phyloP scores from a whole-genome alignment of 2,329 filamentous ascomycete species.

The Neonectria magnoliae region DNA sequence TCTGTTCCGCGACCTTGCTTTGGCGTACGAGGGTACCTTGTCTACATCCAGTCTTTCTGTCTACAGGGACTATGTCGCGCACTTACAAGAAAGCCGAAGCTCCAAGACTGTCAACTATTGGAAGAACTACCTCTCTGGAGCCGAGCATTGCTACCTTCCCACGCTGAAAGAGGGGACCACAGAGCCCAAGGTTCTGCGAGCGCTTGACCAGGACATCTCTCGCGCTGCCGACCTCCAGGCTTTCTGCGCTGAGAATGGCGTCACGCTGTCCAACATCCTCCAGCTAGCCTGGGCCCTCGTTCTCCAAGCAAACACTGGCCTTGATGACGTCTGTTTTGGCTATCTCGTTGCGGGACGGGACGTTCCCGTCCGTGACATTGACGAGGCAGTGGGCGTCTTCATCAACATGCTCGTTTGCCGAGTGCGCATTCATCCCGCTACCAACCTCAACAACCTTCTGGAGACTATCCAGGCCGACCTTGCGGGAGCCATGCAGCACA shows the following conservation, averaged over 20 bases:
- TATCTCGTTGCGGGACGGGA: background rate
- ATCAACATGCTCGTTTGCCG: slow-evolving; percentile 32
- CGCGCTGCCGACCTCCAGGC: background rate
- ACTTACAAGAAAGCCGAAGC: slow-evolving; percentile 1
- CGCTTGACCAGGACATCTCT: background rate
- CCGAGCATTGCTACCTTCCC: slow-evolving; percentile 18
- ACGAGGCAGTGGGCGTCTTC: slow-evolving; percentile 8
- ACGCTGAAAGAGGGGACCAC: background rate
- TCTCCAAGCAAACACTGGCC: background rate
- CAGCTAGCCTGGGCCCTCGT: background rate
- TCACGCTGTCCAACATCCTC: background rate
- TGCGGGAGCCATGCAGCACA: slow-evolving; percentile 17
- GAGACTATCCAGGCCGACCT: slow-evolving; percentile 12
- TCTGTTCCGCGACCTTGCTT: slow-evolving; percentile 30
- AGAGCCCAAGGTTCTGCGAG: background rate
- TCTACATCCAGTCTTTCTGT: background rate
- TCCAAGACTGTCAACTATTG: slow-evolving; percentile 17
- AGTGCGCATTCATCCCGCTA: background rate
- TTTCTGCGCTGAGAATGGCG: background rate
- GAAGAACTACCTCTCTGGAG: slow-evolving; percentile 14
- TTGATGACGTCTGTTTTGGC: background rate
- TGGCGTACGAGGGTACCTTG: slow-evolving; percentile 25
- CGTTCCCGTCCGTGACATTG: background rate
- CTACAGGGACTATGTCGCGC: slow-evolving; percentile 31
- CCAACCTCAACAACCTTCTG: background rate